Percentiles rank a stretch among this genome's conserved stretches.
Conservation (phyloP, 148 eudicot species). For the Dysphania ambrosioides region DNA sequence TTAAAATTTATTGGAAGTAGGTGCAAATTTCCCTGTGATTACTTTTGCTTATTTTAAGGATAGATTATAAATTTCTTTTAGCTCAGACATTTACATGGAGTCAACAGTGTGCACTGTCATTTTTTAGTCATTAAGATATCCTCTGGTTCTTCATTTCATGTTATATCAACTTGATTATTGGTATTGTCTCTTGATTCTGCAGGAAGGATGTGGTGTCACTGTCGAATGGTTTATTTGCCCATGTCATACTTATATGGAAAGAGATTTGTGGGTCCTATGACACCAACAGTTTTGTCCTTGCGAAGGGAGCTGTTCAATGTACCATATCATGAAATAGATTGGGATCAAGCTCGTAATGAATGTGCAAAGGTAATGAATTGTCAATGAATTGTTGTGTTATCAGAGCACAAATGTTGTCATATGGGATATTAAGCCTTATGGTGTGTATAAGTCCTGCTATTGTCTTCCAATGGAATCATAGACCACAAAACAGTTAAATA, state of each 20-base stretch:
- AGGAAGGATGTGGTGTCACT: conserved; percentile 99
- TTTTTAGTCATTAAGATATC: not conserved
- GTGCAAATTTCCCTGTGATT: not conserved
- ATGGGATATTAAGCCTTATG: not conserved
- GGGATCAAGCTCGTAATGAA: conserved; percentile 82
- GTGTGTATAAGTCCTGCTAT: no score
- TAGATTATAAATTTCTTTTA: not conserved
- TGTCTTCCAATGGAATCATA: not conserved
- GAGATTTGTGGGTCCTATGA: conserved; percentile 94
- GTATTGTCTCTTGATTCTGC: conserved; percentile 19
- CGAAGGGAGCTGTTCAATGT: conserved; percentile 72
- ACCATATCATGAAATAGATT: conserved; percentile 87
- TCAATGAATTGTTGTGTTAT: not conserved
- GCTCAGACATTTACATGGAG: not conserved
- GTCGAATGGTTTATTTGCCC: conserved; percentile 97
- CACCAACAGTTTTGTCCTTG: conserved; percentile 74
- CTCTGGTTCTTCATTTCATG: not conserved
- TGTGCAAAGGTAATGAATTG: conserved; percentile 81
- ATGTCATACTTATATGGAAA: conserved; percentile 96
- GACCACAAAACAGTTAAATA: not conserved
- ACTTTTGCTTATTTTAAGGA: not conserved
- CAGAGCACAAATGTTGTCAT: not conserved
- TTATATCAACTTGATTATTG: not conserved
- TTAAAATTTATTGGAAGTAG: not conserved
- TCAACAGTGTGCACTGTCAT: not conserved